Conservation (phyloP, 345 rosid genomes). For the Eucalyptus victrix region DNA sequence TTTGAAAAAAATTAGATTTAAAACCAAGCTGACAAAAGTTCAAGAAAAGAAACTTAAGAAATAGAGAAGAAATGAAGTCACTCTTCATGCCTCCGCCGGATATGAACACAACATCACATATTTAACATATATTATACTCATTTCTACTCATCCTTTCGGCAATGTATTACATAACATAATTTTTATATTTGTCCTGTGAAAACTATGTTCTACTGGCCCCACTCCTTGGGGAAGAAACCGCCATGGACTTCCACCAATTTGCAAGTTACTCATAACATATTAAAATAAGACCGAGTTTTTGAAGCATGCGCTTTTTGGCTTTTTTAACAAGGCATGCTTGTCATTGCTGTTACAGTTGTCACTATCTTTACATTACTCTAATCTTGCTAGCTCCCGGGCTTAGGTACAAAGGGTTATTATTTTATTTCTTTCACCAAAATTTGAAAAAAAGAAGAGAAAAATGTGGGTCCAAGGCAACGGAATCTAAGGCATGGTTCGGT, state of each 20-base stretch:
- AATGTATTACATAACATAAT: neutral
- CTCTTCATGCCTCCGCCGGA: neutral
- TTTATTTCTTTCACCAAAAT: neutral
- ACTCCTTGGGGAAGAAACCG: neutral
- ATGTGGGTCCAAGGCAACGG: slow-evolving; percentile 3
- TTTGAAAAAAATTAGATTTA: neutral
- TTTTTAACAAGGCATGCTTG: neutral
- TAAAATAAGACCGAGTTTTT: neutral
- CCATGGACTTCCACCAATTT: slow-evolving; percentile 20
- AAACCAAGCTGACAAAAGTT: neutral
- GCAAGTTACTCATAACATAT: neutral
- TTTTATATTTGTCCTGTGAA: neutral
- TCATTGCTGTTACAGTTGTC: neutral
- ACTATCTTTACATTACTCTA: slow-evolving; percentile 1
- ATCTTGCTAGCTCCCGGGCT: neutral
- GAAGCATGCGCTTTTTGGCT: slow-evolving; percentile 5
- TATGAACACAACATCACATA: neutral
- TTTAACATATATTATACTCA: neutral
- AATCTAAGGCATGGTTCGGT: slow-evolving; percentile 5
- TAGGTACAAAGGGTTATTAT: neutral
- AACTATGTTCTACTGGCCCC: slow-evolving; percentile 19
- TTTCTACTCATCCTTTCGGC: neutral
- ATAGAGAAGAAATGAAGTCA: neutral
- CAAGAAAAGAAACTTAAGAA: neutral
- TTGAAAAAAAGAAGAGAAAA: neutral